A percentile compares a stretch with the other conserved stretches of the same genome.
Conservation (phyloP, 2,329 filamentous ascomycete genomes). For the Penicillium fuscoglaucum region DNA sequence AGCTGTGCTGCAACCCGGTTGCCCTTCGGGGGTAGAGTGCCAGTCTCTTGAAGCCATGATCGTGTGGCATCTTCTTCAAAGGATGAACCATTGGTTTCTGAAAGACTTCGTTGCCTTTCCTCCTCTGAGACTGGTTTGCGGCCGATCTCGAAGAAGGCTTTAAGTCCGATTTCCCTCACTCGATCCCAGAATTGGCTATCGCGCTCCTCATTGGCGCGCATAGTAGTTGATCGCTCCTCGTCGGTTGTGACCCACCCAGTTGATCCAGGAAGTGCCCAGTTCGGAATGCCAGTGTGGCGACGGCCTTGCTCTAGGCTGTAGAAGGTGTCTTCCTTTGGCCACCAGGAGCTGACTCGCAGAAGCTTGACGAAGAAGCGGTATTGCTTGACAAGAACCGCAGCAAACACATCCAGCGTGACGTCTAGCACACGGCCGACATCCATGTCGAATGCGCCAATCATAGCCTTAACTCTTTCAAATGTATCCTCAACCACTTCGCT, state of each 20-base stretch:
- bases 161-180: slow-evolving; percentile 72
- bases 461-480: slow-evolving; percentile 86
- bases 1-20: slow-evolving; percentile 92
- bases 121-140: slow-evolving; percentile 65
- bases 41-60: slow-evolving; percentile 78
- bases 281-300: slow-evolving; percentile 66
- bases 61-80: slow-evolving; percentile 59
- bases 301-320: slow-evolving; percentile 32
- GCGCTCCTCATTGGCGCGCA: slow-evolving; percentile 60
- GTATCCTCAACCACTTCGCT: slow-evolving; percentile 77
- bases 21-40: slow-evolving; percentile 77
- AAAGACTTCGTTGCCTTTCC: slow-evolving; percentile 53
- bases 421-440: slow-evolving; percentile 94
- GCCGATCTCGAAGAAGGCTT: slow-evolving; percentile 88
- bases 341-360: slow-evolving; percentile 90
- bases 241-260: slow-evolving; percentile 63
- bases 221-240: slow-evolving; percentile 64
- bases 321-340: slow-evolving; percentile 69
- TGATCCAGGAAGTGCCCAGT: slow-evolving; percentile 78
- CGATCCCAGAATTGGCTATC: slow-evolving; percentile 79
- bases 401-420: slow-evolving; percentile 92
- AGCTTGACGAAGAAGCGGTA: slow-evolving; percentile 94
- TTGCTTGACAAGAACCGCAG: slow-evolving; percentile 88
- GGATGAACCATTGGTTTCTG: slow-evolving; percentile 38
- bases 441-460: slow-evolving; percentile 95